Base-by-base conservation (phyloP, 495 filamentous ascomycete species). In the Astrocystis sublimbata region DNA sequence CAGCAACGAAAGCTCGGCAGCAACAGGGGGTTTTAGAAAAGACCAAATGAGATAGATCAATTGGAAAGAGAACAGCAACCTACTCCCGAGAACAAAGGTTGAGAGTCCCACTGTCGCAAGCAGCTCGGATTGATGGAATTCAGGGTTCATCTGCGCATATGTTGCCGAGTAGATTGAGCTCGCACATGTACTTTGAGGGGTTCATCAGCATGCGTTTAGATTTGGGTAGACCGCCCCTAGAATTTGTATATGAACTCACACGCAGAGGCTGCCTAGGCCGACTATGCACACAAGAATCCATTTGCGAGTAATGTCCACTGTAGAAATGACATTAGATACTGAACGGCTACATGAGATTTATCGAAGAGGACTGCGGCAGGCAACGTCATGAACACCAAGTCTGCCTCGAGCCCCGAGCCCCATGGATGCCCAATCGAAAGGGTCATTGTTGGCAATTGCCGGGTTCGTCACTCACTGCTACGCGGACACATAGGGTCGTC, bases 131-230 rank as follows among this genome's bases (percentile, higher is more conserved):
- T 83, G 81, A 49, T 82, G 69, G 67, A 96, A 96, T 47, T 96
- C 90, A n/a, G 74, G 71, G 55, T 85, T 88, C 68, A 97, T 81
- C 72, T 96, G 92, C n/a, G 38, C 69, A 73, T 97, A 98, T 0
- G 89, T 96, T 8, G 85, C 85, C 2, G 92, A 93, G 70, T 98
- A 97, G 68, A 96, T 86, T 1, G 92, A 93, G 21, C 90, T 93
- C 2, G 91, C 85, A 72, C 91, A 93, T 6, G 93, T 97, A 51
- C 91, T 93, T 69, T 12, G 57, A 7, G 55, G 47, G 40, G 26
- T 17, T 8, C 31, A 96, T 86, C 0, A 3, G 91, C 85, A 71
- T 90, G 92, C 4, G 89, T 93, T 69, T 15, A 58, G 8, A 19
- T 28, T 21, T 1, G 33, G 43, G 30, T n/a, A 33, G 26, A 53